Conservation (phyloP, 2,329 filamentous ascomycete species). For the Exophiala dermatitidis region DNA sequence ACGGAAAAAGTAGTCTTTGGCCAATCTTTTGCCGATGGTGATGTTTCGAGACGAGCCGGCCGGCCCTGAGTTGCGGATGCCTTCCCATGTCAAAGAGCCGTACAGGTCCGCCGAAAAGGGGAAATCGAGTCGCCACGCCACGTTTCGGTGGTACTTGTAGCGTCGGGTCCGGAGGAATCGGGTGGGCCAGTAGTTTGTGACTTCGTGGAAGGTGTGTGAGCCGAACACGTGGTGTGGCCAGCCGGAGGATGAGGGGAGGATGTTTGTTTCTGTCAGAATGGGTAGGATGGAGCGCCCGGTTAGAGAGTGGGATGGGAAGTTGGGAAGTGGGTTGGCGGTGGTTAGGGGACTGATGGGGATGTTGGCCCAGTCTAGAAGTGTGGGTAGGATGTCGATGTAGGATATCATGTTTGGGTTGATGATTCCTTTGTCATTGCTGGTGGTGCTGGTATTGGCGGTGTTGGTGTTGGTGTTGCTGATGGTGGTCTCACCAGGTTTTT, state of each 20-base stretch:
- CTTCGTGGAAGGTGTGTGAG: conserved; percentile 48
- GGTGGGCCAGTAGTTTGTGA: conserved; percentile 47
- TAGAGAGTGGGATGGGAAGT: conserved; percentile 24
- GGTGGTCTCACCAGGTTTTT: too few species aligned
- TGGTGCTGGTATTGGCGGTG: too few species aligned
- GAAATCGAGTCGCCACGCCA: conserved; percentile 46
- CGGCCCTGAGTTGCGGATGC: conserved; percentile 35
- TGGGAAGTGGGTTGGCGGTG: conserved; percentile 17
- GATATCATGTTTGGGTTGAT: conserved; percentile 42
- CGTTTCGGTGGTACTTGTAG: conserved; percentile 48
- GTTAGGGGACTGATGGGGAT: background rate
- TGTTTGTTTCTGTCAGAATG: too few species aligned
- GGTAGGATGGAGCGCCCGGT: too few species aligned
- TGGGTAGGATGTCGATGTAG: conserved; percentile 43
- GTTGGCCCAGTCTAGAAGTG: conserved; percentile 38
- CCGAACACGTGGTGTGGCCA: conserved; percentile 40
- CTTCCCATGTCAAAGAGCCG: conserved; percentile 40
- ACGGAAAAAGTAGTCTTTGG: conserved; percentile 39
- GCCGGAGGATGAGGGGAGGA: background rate
- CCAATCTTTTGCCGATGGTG: conserved; percentile 36
- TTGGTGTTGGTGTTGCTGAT: too few species aligned
- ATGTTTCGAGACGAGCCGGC: conserved; percentile 8
- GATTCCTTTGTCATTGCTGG: conserved; percentile 15
- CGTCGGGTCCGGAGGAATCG: conserved; percentile 38
- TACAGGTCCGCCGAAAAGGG: conserved; percentile 45